Evolutionary conservation across 108 stramenopile species (phyloP), one percentile per base, ranked within the genome.

Genomic region (Nannochloropsis oceanica): DNA sequence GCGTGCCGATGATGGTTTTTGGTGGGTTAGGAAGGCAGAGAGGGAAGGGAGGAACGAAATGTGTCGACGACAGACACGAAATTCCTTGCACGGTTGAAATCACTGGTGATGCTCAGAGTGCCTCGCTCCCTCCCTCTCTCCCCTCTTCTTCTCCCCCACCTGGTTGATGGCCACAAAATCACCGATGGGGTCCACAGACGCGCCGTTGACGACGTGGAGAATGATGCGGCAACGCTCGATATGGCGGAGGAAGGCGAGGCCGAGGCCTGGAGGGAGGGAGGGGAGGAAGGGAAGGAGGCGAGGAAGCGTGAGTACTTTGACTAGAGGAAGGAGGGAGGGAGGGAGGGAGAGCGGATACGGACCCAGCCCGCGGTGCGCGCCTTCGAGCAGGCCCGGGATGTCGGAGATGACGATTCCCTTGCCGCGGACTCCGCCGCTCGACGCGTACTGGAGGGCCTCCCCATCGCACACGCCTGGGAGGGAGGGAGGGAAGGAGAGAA

Each of bases 141-240:
- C 14, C 46, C 46, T 50, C 14, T 14, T 14, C 46, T 50, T 14
- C 46, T 14, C 14, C 46, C 46, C 46, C 14, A 14, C 46, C 80
- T 88, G 91, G 86, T 96, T 96, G 91, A 98, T 96, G 44, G 93
- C 93, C n/a, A 89, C 86, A 85, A 96, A 96, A 85, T 98, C 96
- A 50, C 94, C 94, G 43, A 96, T 90, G 3, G 96, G 96, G 91
- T 97, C 95, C 43, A 94, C 93, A 24, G 95, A 94, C 27, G 95
- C 94, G 1, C 96, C 97, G 91, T 96, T 95, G 22, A 98, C 93
- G 26, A 98, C 93, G 90, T 98, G 97, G 85, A 98, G 89, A 79
- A 98, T 90, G 26, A 96, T 94, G 79, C 94, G 91, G 84, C 95
- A 96, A 12, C 96, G 91, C 88, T 95, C 94, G 0, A 97, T 94